A percentile compares a stretch with the other conserved stretches of the same genome.
Conservation (phyloP, 371 early-diverging fungal species). For the Actinomortierella wolfii region DNA sequence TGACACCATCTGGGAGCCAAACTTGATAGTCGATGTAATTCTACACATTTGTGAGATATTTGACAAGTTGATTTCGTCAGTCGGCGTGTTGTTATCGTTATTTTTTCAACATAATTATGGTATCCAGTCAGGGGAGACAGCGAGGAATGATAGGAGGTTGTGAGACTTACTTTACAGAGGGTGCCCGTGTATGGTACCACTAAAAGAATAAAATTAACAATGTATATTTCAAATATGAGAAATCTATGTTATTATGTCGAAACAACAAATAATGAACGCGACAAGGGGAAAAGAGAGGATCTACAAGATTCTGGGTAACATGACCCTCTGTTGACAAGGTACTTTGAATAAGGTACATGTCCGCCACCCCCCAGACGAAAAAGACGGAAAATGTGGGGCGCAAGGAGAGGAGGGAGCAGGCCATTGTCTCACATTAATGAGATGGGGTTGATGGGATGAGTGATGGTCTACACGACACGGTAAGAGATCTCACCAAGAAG, state of each 20-base stretch:
- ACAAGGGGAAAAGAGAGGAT: background rate
- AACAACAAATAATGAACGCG: too few species aligned
- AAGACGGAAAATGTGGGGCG: background rate
- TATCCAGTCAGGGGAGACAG: background rate
- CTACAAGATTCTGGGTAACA: too few species aligned
- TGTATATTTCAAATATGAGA: background rate
- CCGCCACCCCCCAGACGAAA: background rate
- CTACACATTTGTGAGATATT: constrained; percentile 3
- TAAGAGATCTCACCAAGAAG: too few species aligned
- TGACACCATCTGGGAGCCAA: constrained; percentile 29
- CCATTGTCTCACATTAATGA: too few species aligned
- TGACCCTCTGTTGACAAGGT: too few species aligned
- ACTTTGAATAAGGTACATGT: background rate
- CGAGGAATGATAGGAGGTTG: background rate
- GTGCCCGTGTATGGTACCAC: constrained; percentile 40
- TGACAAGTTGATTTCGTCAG: background rate
- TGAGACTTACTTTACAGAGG: constrained; percentile 30
- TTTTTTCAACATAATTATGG: background rate
- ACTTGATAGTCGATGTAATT: constrained; percentile 39
- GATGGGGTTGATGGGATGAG: too few species aligned
- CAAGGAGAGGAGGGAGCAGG: too few species aligned
- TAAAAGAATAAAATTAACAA: constrained; percentile 2
- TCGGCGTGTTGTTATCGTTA: background rate
- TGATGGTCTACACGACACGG: too few species aligned
- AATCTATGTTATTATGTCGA: background rate